Base-by-base conservation (phyloP, 1,284 basidiomycete genomes). In the Pseudomicrostroma phylloplanum region DNA sequence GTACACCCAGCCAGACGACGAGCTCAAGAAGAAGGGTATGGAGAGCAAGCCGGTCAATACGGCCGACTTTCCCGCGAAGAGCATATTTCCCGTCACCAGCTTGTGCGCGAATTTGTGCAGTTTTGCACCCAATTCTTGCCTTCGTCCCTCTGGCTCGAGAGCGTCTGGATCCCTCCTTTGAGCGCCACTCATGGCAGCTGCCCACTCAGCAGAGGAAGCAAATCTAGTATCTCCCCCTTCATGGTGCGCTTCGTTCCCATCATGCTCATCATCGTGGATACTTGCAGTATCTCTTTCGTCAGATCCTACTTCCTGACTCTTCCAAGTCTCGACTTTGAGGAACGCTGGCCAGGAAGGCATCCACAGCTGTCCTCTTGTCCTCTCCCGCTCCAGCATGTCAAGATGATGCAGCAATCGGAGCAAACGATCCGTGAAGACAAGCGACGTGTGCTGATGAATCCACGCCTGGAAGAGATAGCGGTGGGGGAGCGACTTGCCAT, bases 11-110 rank as follows among this genome's bases (percentile, higher is more conserved):
- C 58, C 70, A 0, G 72, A 63, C 9, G 72, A 70, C 1, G 59
- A 59, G 55, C 63, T 67, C 39, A 76, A 56, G 46, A 60, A 75
- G 12, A 71, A 62, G 4, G 75, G 75, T 0, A 74, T 65, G 1
- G 74, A 68, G 53, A 64, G 48, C 51, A 49, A 53, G 83, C 86
- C 82, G 46, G 87, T 86, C 56, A 92, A 75, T 9, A 87, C 67
- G 0, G 86, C 89, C 0, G 88, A 90, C 79, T 94, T 94, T 67
- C 92, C 59, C 0, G 88, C 89, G 67, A 87, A 93, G 62, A 91
- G 80, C 65, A 79, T 58, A 55, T 81, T 80, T 21, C 77, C 71
- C 15, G 74, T 78, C 19, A 76, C 70, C 0, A 81, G 60, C 8
- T 62, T 55, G 11, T 62, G 62, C 6, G 51, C 48, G 61, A 60